These are phyloP conservation scores for Physcomitrellopsis africana DNA, from an alignment of 225 moss, liverwort and hornwort species.

Conservation along the genomic window DNA sequence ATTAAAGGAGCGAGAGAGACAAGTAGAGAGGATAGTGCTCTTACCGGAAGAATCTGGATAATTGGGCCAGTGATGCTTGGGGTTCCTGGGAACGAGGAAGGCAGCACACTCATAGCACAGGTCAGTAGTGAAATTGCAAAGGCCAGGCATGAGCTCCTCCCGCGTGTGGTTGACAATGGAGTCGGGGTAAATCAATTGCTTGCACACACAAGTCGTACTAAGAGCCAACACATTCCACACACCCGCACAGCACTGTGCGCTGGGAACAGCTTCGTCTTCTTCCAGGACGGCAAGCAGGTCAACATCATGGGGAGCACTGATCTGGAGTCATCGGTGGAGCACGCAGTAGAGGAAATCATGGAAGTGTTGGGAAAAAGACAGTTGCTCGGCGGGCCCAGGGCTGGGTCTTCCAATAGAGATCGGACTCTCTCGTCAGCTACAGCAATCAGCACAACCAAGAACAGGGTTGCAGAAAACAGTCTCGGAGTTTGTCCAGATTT, in stretches of 20 bases:
- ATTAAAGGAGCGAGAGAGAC: too few species aligned
- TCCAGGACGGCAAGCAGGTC: slow-evolving; percentile 28
- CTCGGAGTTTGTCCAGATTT: not conserved
- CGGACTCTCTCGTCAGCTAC: not conserved
- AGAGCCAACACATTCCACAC: slow-evolving; percentile 29
- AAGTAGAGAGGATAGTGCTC: not conserved
- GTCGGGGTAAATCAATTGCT: slow-evolving; percentile 26
- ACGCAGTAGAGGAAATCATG: slow-evolving; percentile 27
- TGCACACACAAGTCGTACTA: slow-evolving; percentile 35
- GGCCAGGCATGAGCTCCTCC: slow-evolving; percentile 37
- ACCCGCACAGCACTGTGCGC: slow-evolving; percentile 30
- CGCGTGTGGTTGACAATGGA: slow-evolving; percentile 22
- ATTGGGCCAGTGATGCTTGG: not conserved
- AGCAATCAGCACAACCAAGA: not conserved
- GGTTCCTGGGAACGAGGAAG: slow-evolving; percentile 16
- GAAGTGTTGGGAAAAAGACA: slow-evolving; percentile 29
- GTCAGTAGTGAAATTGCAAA: slow-evolving; percentile 35
- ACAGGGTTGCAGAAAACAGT: not conserved
- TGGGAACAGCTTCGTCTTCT: slow-evolving; percentile 20
- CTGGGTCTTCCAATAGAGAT: not conserved
- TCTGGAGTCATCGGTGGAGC: slow-evolving; percentile 21
- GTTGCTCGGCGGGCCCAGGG: not conserved
- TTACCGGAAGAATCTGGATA: not conserved
- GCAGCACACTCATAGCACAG: slow-evolving; percentile 23
- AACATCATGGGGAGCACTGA: not conserved